Conservation (phyloP, 305 asterid genomes). For the Fraxinus ornus region DNA sequence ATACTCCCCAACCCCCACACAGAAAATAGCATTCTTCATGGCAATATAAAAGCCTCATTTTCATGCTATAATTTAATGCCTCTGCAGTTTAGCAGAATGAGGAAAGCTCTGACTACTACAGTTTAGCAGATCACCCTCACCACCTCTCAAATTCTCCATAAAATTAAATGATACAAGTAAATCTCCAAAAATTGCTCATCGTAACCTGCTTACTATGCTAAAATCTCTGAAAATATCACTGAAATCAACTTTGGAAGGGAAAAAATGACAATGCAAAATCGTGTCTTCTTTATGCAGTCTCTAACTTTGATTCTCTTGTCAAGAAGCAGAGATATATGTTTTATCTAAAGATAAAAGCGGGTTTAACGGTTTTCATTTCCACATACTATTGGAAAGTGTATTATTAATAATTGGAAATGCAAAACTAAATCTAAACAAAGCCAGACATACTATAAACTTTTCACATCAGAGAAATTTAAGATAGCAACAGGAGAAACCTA, state of each 20-base stretch:
- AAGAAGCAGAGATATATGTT: not conserved
- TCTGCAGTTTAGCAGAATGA: not conserved
- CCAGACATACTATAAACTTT: not conserved
- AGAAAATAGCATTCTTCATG: not conserved
- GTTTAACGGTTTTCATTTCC: not conserved
- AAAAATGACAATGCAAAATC: not conserved
- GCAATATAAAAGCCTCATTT: not conserved
- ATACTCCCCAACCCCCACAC: not conserved
- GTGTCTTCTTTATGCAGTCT: not conserved
- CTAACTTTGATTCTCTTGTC: not conserved
- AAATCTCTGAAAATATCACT: not conserved
- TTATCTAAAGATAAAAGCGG: not conserved
- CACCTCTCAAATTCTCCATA: not conserved
- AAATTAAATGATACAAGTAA: not conserved
- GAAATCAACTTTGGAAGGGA: not conserved
- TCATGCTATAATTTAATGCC: not conserved
- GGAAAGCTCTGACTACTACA: not conserved
- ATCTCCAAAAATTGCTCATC: not conserved
- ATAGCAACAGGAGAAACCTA: conserved; percentile 44
- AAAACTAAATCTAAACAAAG: not conserved
- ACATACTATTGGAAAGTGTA: not conserved
- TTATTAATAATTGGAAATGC: not conserved
- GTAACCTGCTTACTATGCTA: not conserved
- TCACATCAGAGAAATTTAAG: not conserved
- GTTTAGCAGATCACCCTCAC: not conserved